phyloP scores from a whole-genome alignment of 2,329 filamentous ascomycete genomes.

The Venturia pyrina region DNA sequence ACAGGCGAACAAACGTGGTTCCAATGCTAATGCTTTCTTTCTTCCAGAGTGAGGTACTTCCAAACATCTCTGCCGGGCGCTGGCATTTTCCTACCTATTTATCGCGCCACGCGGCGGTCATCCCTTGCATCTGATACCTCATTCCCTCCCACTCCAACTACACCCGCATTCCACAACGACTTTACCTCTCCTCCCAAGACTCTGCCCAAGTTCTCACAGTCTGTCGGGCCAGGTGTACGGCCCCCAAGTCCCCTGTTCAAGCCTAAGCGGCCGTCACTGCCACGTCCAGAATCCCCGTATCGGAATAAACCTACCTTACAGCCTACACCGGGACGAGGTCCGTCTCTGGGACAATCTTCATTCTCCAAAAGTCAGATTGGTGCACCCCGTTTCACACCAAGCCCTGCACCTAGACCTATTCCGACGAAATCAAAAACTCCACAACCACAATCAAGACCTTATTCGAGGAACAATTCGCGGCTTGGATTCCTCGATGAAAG shows the following conservation, averaged over 20 bases:
- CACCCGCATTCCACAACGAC: constrained; percentile 34
- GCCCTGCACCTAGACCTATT: constrained; percentile 51
- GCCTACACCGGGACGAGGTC: constrained; percentile 45
- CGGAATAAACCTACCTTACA: constrained; percentile 51
- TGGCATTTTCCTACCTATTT: constrained; percentile 85
- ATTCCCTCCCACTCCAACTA: constrained; percentile 58
- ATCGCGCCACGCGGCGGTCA: constrained; percentile 64
- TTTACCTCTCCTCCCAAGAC: constrained; percentile 41
- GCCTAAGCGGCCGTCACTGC: constrained; percentile 64
- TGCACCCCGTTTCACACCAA: constrained; percentile 48
- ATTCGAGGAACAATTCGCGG: constrained; percentile 38
- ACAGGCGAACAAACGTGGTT: neutral
- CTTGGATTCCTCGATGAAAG: constrained; percentile 33
- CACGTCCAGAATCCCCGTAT: constrained; percentile 78
- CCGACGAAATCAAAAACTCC: constrained; percentile 37
- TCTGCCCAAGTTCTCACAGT: constrained; percentile 77
- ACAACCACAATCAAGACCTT: constrained; percentile 31
- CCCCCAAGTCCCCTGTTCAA: constrained; percentile 64
- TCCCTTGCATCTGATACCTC: constrained; percentile 44
- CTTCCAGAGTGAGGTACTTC: constrained; percentile 58
- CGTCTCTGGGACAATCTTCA: constrained; percentile 48
- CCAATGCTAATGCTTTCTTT: constrained; percentile 1
- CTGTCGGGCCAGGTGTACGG: constrained; percentile 61
- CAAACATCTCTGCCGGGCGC: constrained; percentile 65
- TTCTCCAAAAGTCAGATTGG: constrained; percentile 44